phyloP scores from a whole-genome alignment of 768 basidiomycete genomes.

The Phaffia australis region DNA sequence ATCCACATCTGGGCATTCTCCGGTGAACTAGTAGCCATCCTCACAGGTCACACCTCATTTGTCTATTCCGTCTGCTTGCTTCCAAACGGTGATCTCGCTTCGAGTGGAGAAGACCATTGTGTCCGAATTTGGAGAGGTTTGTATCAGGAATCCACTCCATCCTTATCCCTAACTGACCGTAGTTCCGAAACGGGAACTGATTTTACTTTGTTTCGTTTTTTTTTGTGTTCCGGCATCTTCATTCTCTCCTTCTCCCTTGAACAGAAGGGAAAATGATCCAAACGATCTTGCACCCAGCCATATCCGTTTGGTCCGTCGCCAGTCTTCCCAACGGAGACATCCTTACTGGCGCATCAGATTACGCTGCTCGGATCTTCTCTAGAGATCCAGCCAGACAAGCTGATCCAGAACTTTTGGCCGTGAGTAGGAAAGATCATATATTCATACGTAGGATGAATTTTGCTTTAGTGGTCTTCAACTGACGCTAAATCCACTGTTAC shows the following conservation, averaged over 20 bases:
- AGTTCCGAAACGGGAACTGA: no score
- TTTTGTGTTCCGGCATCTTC: background rate
- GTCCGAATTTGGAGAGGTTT: constrained; percentile 31
- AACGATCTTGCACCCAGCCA: constrained; percentile 33
- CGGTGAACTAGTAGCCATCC: constrained; percentile 26
- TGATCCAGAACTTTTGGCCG: constrained; percentile 19
- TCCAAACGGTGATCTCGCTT: constrained; percentile 25
- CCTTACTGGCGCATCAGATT: constrained; percentile 34
- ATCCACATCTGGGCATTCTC: constrained; percentile 30
- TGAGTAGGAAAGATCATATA: constrained; percentile 16
- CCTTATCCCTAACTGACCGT: no score
- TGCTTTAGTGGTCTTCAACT: background rate
- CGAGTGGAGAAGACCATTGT: constrained; percentile 36
- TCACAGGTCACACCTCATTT: constrained; percentile 33
- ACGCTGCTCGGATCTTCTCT: constrained; percentile 31
- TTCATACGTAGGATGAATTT: no score
- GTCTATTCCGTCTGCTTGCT: constrained; percentile 30
- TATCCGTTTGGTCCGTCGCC: constrained; percentile 36
- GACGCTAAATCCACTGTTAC: background rate
- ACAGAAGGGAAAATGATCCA: constrained; percentile 23
- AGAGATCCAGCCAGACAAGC: constrained; percentile 26
- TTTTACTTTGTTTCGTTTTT: background rate
- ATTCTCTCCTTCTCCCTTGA: background rate
- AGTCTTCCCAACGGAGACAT: constrained; percentile 34
- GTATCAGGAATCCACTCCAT: background rate